Evolutionary conservation across 75 land plant species (phyloP), one percentile per base, ranked within the genome.

Genomic region (Pinus taeda): DNA sequence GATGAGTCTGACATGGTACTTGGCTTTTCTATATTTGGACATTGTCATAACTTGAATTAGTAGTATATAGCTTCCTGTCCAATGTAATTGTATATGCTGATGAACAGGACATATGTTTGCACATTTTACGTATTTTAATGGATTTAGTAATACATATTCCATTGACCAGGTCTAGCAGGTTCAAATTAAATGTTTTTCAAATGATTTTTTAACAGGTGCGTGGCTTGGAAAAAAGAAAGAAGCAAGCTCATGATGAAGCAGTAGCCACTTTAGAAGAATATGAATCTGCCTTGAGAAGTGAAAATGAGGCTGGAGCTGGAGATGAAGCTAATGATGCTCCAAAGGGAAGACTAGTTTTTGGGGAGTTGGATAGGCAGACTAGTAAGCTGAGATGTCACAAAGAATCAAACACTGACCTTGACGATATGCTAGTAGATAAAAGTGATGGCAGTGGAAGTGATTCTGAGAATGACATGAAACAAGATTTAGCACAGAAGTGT

Each of bases 291-390:
- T 60, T 70, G 73, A 82, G 79, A 33, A 36, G 72, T 36, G 26
- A 80, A 56, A 79, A 84, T 59, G 70, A 71, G 17, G 79, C 60
- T 60, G 84, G 60, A 18, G 67, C 42, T 49, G 78, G 60, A 69
- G 70, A 45, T 49, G 20, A 22, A 74, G 45, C 59, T 55, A 33
- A 2, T 17, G 73, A 39, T 67, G 53, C 61, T 62, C 39, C 79
- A 80, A 81, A 83, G 80, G 94, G 96, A 57, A 85, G 92, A 79
- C 83, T 84, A 71, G 90, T 82, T 39, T 95, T 95, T 83, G 92
- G 93, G 36, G 77, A 78, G 26, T 71, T 78, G 75, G 39, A 57
- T 36, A 78, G 20, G 37, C 77, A 24, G 61, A 33, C 20, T 70
- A 67, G 49, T 57, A 71, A 45, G 57, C 59, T 20, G 42, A 22